phyloP scores from a whole-genome alignment of 2,329 filamentous ascomycete genomes.

The Grosmannia penicillata region DNA sequence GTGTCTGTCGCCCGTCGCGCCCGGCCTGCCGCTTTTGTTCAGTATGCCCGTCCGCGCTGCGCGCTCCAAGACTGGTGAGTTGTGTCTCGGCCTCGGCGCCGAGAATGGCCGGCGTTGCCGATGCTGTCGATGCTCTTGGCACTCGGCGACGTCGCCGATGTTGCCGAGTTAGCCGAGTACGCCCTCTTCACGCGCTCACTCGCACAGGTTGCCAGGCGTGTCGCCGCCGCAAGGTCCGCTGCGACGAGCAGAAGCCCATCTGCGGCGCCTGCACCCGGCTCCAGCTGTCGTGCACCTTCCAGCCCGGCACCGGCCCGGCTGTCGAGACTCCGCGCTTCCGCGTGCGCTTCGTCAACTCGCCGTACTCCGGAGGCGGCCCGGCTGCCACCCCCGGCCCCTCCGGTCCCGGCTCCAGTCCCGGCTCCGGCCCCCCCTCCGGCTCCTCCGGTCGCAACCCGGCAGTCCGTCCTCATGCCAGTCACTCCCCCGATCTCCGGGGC shows the following conservation, averaged over 20 bases:
- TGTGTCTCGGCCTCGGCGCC: no score
- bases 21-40: neutral
- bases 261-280: slow-evolving; percentile 12
- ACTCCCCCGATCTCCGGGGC: no score
- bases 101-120: no score
- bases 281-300: slow-evolving; percentile 10
- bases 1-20: neutral
- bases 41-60: neutral
- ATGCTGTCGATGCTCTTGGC: no score
- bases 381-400: neutral
- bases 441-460: no score
- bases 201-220: slow-evolving; percentile 11
- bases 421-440: no score
- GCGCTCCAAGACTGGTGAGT: slow-evolving; percentile 2
- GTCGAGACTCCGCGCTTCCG: neutral
- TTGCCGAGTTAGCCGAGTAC: no score
- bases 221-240: slow-evolving; percentile 13
- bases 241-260: slow-evolving; percentile 9
- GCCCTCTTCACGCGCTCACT: neutral
- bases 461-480: no score
- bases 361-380: neutral
- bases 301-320: slow-evolving; percentile 2
- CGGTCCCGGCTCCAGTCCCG: no score
- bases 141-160: no score
- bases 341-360: slow-evolving; percentile 2